Evolutionary conservation across 140 eudicot species (phyloP).

Genomic region (Senecio squalidus): DNA sequence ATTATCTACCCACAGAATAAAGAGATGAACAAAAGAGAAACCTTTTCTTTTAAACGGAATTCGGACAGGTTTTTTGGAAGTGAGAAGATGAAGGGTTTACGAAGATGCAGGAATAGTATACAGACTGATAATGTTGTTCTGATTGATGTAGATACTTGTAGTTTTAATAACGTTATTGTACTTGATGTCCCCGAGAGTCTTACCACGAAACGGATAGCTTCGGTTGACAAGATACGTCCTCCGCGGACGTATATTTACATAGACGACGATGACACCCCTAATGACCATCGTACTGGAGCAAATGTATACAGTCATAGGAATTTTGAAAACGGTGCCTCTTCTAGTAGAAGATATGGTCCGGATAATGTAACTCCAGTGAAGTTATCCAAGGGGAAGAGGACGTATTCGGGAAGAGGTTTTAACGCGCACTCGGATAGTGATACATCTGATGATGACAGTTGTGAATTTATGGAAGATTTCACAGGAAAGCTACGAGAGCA

Average conservation of each 20-base stretch:
- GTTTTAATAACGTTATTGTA: constrained; percentile 39
- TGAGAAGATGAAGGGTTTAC: constrained; percentile 38
- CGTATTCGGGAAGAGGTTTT: constrained; percentile 42
- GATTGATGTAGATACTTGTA: constrained; percentile 72
- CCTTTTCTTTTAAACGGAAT: too few relatives aligned
- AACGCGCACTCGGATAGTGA: constrained; percentile 29
- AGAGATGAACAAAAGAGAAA: too few relatives aligned
- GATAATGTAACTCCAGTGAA: constrained; percentile 46
- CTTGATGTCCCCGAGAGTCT: constrained; percentile 49
- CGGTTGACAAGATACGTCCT: constrained; percentile 25
- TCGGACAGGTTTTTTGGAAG: too few relatives aligned
- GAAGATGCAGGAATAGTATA: constrained; percentile 42
- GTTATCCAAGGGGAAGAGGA: constrained; percentile 73
- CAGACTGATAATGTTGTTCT: constrained; percentile 44
- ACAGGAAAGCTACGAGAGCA: constrained; percentile 49
- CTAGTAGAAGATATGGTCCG: constrained; percentile 36
- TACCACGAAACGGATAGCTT: constrained; percentile 27
- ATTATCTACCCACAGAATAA: too few relatives aligned
- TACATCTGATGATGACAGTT: constrained; percentile 39
- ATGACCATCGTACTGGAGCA: constrained; percentile 10
- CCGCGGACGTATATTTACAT: constrained; percentile 50
- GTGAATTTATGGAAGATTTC: constrained; percentile 73
- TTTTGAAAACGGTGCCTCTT: constrained; percentile 34
- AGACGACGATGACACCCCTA: constrained; percentile 66
- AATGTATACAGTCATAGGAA: constrained; percentile 11